Evolutionary conservation across 2,329 filamentous ascomycete genomes (phyloP), one percentile per base, ranked within the genome.

Genomic region (Microdochium bolleyi): DNA sequence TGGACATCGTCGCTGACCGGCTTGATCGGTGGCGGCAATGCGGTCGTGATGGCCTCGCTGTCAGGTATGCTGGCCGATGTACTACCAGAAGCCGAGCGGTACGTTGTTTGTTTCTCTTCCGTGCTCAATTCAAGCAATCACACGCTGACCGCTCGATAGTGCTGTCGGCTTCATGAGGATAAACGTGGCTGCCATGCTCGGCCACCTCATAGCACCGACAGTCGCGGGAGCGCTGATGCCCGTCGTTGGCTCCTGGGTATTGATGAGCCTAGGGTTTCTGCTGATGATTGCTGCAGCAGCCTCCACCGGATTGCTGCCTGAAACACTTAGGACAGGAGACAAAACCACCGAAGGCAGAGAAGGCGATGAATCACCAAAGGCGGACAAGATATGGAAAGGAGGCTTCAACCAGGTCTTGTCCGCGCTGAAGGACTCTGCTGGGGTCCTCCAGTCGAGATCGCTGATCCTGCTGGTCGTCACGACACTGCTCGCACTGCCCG

Each of bases 181-280:
- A 53, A 76, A 78, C 7, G 76, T 80, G 2, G 71, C 75, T 5
- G 79, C 66, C 65, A 76, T 80, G 53, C 67, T 71, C 24, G 79
- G 78, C 19, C 60, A 56, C 22, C 54, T 65, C 1, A 24, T 61
- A 2, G 60, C 63, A 0, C 64, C 64, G 2, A 56, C 59, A 2
- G 44, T 67, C 10, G 57, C 62, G 1, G 59, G 61, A 8, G n/a
- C 60, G 10, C 53, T 67, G 34, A 67, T 67, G 64, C 53, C 57
- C n/a, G 56, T n/a, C 21, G 25, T 50, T 1, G 62, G 64, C 1
- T 60, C 62, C 1, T 66, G 64, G 64, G 56, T 61, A 7, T 58
- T 58, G 50, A 53, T 59, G 7, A 60, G 60, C 13, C 11, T 61
- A 7, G 51, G 38, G 2, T 48, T 60, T 22, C 38, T 60, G 2